Percentiles rank a stretch among this genome's conserved stretches.
Conservation (phyloP, 352 stramenopile species). For the Globisporangium middletonii region DNA sequence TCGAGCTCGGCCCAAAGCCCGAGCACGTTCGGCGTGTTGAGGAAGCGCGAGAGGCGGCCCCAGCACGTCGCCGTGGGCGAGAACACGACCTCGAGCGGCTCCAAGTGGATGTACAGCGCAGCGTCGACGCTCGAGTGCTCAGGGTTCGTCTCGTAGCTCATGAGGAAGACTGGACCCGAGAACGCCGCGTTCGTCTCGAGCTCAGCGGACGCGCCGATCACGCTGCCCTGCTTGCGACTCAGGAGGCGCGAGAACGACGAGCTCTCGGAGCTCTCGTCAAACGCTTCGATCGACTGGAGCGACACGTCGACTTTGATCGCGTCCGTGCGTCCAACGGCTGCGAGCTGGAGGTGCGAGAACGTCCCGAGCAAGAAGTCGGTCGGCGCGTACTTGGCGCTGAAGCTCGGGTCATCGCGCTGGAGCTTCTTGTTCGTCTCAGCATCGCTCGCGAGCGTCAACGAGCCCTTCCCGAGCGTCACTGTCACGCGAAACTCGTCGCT, state of each 20-base stretch:
- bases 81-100: conserved; percentile 82
- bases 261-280: conserved; percentile 83
- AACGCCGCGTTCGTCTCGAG: conserved; percentile 53
- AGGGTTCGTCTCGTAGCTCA: conserved; percentile 82
- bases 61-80: conserved; percentile 82
- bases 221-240: conserved; percentile 49
- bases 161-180: conserved; percentile 66
- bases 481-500: conserved; percentile 71
- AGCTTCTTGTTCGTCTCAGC: conserved; percentile 62
- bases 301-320: conserved; percentile 78
- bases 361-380: conserved; percentile 74
- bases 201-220: conserved; percentile 18
- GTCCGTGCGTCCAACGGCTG: conserved; percentile 56
- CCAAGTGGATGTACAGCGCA: conserved; percentile 76
- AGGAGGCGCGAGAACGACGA: conserved; percentile 75
- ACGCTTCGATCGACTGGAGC: conserved; percentile 82
- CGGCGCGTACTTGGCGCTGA: conserved; percentile 57
- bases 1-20: conserved; percentile 84
- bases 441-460: conserved; percentile 70
- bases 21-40: conserved; percentile 71
- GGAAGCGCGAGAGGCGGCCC: conserved; percentile 63
- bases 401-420: conserved; percentile 54
- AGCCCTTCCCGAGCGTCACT: conserved; percentile 64
- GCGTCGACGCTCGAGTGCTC: conserved; percentile 58
- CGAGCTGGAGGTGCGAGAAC: conserved; percentile 74